Conservation (phyloP, 2,329 filamentous ascomycete species). For the Fusarium sp. region DNA sequence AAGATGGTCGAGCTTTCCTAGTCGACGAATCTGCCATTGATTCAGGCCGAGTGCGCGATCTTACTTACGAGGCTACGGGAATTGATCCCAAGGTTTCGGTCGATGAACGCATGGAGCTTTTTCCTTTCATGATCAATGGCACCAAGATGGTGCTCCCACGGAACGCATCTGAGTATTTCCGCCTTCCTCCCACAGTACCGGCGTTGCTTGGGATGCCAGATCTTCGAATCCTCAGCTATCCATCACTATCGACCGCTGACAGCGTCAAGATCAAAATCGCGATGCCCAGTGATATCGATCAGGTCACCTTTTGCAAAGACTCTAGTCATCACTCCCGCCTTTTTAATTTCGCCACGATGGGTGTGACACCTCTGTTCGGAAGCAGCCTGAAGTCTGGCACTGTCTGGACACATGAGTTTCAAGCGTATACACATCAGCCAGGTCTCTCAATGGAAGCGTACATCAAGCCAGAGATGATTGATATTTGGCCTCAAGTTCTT, state of each 20-base stretch:
- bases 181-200: neutral
- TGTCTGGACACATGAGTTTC: neutral
- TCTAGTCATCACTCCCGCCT: too few species aligned
- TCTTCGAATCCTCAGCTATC: neutral
- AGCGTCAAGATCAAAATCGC: neutral
- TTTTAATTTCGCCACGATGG: too few species aligned
- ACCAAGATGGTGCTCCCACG: too few species aligned
- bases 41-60: too few species aligned
- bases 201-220: neutral
- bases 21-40: too few species aligned
- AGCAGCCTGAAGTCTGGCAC: accelerated
- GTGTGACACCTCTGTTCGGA: neutral
- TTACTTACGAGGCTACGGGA: too few species aligned
- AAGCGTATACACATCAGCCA: accelerated
- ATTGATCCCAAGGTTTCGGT: too few species aligned
- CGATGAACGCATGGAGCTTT: too few species aligned
- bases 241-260: neutral
- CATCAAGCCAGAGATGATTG: accelerated
- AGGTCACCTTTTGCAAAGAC: neutral
- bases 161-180: too few species aligned
- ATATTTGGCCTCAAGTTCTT: accelerated
- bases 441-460: accelerated
- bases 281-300: neutral
- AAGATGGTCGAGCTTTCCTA: too few species aligned
- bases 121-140: too few species aligned